Evolutionary conservation across 371 early-diverging fungal genomes (phyloP).

Genomic region (Apophysomyces elegans): DNA sequence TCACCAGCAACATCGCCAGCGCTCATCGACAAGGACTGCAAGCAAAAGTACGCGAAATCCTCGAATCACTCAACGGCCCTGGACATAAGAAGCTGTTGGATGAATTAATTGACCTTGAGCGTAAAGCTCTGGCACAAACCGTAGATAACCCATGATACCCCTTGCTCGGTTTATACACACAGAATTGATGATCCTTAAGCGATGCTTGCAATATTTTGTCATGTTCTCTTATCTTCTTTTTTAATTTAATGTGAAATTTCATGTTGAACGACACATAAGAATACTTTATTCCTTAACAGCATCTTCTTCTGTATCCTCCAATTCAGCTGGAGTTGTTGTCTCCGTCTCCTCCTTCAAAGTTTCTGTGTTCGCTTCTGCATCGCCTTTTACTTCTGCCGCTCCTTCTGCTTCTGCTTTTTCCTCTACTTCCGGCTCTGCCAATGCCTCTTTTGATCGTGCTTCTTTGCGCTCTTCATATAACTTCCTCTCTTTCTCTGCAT

Average conservation of each 20-base stretch:
- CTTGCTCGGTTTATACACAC: background rate
- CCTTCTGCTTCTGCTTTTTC: conserved; percentile 17
- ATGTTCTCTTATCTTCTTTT: background rate
- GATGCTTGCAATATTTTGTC: conserved; percentile 5
- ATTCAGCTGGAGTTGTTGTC: background rate
- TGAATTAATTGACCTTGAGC: conserved; percentile 12
- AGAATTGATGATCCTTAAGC: background rate
- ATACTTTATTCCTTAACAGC: conserved; percentile 12
- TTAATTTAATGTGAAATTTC: conserved; percentile 5
- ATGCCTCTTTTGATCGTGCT: conserved; percentile 15
- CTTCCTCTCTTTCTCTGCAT: conserved; percentile 24
- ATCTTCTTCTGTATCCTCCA: conserved; percentile 12
- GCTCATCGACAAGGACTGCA: background rate
- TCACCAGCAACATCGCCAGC: conserved; percentile 17
- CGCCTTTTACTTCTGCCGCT: conserved; percentile 12
- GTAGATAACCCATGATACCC: conserved; percentile 10
- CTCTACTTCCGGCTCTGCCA: conserved; percentile 15
- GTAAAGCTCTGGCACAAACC: background rate
- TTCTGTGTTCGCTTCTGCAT: background rate
- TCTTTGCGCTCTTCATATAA: conserved; percentile 28
- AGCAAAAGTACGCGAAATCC: conserved; percentile 4
- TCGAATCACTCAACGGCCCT: background rate
- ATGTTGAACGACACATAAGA: background rate
- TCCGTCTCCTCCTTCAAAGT: conserved; percentile 11
- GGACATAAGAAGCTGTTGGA: conserved; percentile 12